A percentile compares a stretch with the other conserved stretches of the same genome.
Evolutionary conservation across 129 eudicot species (phyloP).

Genomic region (Calendula officinalis): DNA sequence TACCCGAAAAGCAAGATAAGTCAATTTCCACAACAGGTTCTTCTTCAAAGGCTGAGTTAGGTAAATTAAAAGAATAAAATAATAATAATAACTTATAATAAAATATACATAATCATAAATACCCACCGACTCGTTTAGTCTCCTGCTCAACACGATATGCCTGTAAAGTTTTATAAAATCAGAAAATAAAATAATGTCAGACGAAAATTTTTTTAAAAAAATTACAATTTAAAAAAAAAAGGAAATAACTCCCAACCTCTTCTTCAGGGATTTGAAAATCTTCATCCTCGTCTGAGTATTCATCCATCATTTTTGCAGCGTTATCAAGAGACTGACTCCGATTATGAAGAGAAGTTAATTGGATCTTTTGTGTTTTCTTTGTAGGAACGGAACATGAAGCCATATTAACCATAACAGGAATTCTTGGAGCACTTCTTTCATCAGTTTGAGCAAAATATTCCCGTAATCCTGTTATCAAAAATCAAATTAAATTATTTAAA

Average conservation of each 20-base stretch:
- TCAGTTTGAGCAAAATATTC: constrained; percentile 90
- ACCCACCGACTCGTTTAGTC: constrained; percentile 46
- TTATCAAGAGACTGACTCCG: constrained; percentile 67
- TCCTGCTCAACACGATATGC: constrained; percentile 52
- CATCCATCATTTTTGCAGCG: constrained; percentile 80
- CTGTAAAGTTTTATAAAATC: constrained; percentile 39
- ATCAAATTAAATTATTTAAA: constrained; percentile 2
- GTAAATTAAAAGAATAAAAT: background rate
- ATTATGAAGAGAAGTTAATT: constrained; percentile 42
- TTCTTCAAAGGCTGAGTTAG: constrained; percentile 56
- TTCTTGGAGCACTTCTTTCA: constrained; percentile 79
- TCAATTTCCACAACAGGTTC: constrained; percentile 65
- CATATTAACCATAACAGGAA: constrained; percentile 97
- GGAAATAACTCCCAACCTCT: constrained; percentile 44
- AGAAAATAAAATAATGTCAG: constrained; percentile 13
- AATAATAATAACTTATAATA: background rate
- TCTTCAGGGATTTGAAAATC: constrained; percentile 71
- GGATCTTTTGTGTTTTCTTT: constrained; percentile 49
- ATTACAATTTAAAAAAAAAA: background rate
- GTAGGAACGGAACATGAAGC: constrained; percentile 58
- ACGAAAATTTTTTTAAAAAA: background rate
- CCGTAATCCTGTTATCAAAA: constrained; percentile 55
- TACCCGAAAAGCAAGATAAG: constrained; percentile 74
- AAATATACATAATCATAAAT: constrained; percentile 10
- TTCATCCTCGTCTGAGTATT: constrained; percentile 94